Evolutionary conservation across 441 rosid species (phyloP), one percentile per base, ranked within the genome.

Genomic region (Bruguiera hainesii): DNA sequence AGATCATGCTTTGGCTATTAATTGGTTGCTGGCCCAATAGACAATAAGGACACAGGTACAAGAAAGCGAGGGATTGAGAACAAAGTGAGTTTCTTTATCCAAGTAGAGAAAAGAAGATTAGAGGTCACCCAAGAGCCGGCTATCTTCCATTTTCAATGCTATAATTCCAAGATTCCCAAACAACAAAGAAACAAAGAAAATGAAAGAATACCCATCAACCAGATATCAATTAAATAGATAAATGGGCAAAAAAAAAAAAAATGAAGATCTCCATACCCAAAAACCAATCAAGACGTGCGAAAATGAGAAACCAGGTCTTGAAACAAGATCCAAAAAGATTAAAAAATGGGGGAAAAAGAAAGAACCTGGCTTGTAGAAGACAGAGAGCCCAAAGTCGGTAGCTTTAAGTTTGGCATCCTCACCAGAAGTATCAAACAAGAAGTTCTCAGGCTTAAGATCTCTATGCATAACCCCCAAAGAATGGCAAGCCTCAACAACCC

Each of bases 361-460:
- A 33, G 37, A 66, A 87, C 93, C 93, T 78, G 93, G 90, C 77
- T 82, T 82, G 71, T 75, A 78, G 80, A 87, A 87, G 35, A 79
- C 79, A 33, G 93, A 87, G 64, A 87, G 80, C 4, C 93, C 93
- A 80, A 87, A 87, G 70, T 87, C 93, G 0, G 83, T 85, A 7
- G 93, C 84, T 64, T 85, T 85, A 50, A 87, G 83, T 68, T 78
- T 55, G 57, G 89, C 78, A 69, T 82, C 89, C 52, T 85, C 88
- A 60, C 68, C 82, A 48, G 64, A 56, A 69, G 75, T 79, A 77
- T 76, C 55, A 55, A 87, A 87, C 82, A 87, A 81, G 80, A 87
- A 85, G 76, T 87, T 85, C 80, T 87, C 93, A 59, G 93, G 92
- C 64, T 87, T 87, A 53, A 87, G 85, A 73, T 87, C 91, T 73